Evolutionary conservation across 331 rosid species (phyloP), one percentile per base, ranked within the genome.

Genomic region (Erythrophleum ivorense): DNA sequence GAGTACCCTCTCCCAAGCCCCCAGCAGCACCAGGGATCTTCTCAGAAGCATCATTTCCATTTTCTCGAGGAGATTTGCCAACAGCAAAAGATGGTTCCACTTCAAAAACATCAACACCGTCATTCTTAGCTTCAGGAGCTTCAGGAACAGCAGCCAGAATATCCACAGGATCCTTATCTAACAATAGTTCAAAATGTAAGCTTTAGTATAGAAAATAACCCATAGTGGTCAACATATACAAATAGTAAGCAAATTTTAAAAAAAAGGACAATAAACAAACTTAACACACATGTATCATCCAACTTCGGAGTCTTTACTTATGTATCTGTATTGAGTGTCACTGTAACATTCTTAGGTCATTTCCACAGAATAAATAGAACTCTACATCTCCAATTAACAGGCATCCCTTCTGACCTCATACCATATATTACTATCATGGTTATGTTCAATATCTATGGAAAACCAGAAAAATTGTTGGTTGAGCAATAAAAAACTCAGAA

Each of bases 1-100:
- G 97, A 75, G 92, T 85, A 68, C 98, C 99, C 89, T 96, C 98
- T 41, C 99, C 97, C 81, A 92, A 94, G 63, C 91, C 94, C 46
- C 89, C 70, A n/a, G 91, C 72, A 21, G 88, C 85, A 79, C 85
- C 84, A 63, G 80, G 57, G 59, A 64, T 82, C 83, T 81, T 88
- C 76, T 82, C 81, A 16, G 88, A 85, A 55, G 76, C 73, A 85
- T 38, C 85, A 67, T 72, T 85, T 70, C 83, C 91, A 86, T 91
- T 93, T 81, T 80, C 88, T 10, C 72, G 88, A 70, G 96, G 90
- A 75, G 97, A 88, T 81, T 93, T 91, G 71, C 90, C 93, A 50
- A 92, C 87, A 78, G 90, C 65, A 84, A 90, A 90, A 49, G 92
- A 89, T 68, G 87, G 63, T 46, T 89, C 95, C 24, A 50, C 86